Percentiles rank a stretch among this genome's conserved stretches.
Evolutionary conservation across 129 eudicot genomes (phyloP).

Genomic region (Erigeron canadensis): DNA sequence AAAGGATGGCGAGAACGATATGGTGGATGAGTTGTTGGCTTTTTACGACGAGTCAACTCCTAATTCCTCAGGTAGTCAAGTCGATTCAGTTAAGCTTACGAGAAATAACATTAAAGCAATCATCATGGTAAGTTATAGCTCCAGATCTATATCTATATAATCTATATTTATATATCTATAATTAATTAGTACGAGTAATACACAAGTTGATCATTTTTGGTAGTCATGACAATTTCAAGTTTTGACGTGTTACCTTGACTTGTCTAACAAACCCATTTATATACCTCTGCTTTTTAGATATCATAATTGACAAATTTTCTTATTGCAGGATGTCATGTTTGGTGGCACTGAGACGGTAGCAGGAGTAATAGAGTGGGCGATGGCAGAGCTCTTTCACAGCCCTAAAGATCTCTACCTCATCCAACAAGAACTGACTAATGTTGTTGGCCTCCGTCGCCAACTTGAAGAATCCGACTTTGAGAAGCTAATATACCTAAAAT

Average conservation of each 20-base stretch:
- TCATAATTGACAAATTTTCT: too few relatives aligned
- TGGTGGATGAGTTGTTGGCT: constrained; percentile 26
- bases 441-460: constrained; percentile 48
- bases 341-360: constrained; percentile 76
- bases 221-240: too few relatives aligned
- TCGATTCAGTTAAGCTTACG: constrained; percentile 6
- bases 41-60: constrained; percentile 1
- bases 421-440: constrained; percentile 51
- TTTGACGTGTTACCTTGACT: too few relatives aligned
- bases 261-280: too few relatives aligned
- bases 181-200: too few relatives aligned
- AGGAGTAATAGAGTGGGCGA: constrained; percentile 63
- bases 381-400: constrained; percentile 54
- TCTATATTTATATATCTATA: too few relatives aligned
- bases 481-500: constrained; percentile 11
- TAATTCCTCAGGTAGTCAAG: background rate
- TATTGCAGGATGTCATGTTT: constrained; percentile 58
- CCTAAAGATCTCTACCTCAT: constrained; percentile 47
- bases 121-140: constrained; percentile 9
- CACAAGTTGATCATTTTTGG: too few relatives aligned
- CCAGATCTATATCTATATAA: background rate
- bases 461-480: constrained; percentile 31
- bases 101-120: constrained; percentile 21
- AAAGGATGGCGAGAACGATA: background rate
- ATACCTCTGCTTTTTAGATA: background rate